Conservation (phyloP, 371 early-diverging fungal genomes). For the Mortierella sp. region DNA sequence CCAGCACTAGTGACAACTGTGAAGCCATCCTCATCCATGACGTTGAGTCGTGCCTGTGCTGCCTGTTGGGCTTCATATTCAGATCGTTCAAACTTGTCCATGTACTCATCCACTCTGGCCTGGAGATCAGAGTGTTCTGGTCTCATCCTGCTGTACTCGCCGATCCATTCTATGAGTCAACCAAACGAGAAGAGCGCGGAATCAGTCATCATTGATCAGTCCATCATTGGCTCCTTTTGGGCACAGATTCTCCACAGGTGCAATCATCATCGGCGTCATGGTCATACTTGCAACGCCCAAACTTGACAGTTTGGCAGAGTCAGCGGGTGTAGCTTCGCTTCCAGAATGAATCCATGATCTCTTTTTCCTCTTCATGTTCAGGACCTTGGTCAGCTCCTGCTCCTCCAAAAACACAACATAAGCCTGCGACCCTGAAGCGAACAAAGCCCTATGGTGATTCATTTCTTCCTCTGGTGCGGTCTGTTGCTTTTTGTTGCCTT, state of each 20-base stretch:
- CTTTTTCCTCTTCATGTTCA: constrained; percentile 70
- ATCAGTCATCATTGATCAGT: neutral
- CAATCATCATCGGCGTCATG: too few species aligned
- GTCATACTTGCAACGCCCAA: constrained; percentile 59
- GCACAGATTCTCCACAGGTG: too few species aligned
- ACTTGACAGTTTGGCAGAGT: constrained; percentile 54
- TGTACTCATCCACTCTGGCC: constrained; percentile 73
- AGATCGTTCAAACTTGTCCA: constrained; percentile 84
- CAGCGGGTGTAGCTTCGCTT: constrained; percentile 40
- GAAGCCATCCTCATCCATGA: constrained; percentile 96
- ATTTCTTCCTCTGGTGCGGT: neutral
- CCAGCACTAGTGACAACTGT: constrained; percentile 81
- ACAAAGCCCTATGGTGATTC: constrained; percentile 26
- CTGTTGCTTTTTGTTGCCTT: constrained; percentile 42
- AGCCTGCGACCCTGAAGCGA: constrained; percentile 71
- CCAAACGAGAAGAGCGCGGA: neutral
- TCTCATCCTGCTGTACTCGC: constrained; percentile 64
- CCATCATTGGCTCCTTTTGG: too few species aligned
- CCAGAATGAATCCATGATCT: constrained; percentile 71
- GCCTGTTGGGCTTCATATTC: constrained; percentile 78
- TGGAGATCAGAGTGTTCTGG: constrained; percentile 69
- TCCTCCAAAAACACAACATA: constrained; percentile 81
- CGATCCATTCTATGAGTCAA: constrained; percentile 57
- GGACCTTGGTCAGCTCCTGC: constrained; percentile 68
- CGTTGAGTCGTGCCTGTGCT: constrained; percentile 70